Conservation (phyloP, 208 protist genomes). For the Leishmania aethiopica region DNA sequence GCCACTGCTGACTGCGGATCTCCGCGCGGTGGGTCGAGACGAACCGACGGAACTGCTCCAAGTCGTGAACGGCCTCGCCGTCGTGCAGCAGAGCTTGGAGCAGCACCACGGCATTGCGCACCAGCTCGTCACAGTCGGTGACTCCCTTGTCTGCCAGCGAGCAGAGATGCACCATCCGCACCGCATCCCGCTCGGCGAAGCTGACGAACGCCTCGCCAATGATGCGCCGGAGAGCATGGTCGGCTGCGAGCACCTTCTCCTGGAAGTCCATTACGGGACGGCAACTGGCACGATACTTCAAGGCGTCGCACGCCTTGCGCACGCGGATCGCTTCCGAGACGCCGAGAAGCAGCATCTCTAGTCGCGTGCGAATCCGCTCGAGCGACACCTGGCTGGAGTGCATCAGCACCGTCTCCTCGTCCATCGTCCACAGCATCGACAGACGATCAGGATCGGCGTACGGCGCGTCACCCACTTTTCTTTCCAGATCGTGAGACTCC, state of each 20-base stretch:
- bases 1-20: conserved; percentile 22
- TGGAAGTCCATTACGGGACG: conserved; percentile 3
- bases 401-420: conserved; percentile 29
- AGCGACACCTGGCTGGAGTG: conserved; percentile 25
- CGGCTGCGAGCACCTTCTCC: conserved; percentile 14
- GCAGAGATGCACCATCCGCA: conserved; percentile 23
- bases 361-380: conserved; percentile 15
- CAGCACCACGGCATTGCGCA: conserved; percentile 18
- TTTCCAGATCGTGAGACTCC: neutral
- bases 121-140: conserved; percentile 16
- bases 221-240: conserved; percentile 17
- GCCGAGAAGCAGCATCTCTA: conserved; percentile 16
- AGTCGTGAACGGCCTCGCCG: conserved; percentile 10
- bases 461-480: neutral
- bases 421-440: conserved; percentile 26
- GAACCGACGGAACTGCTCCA: conserved; percentile 15
- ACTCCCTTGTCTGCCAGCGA: conserved; percentile 15
- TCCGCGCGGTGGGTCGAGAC: neutral
- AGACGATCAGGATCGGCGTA: neutral
- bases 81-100: conserved; percentile 23
- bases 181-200: conserved; percentile 13
- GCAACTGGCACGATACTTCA: neutral
- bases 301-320: neutral
- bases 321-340: conserved; percentile 18
- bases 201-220: conserved; percentile 15